Conservation (phyloP, 345 rosid genomes). For the Acer negundo region DNA sequence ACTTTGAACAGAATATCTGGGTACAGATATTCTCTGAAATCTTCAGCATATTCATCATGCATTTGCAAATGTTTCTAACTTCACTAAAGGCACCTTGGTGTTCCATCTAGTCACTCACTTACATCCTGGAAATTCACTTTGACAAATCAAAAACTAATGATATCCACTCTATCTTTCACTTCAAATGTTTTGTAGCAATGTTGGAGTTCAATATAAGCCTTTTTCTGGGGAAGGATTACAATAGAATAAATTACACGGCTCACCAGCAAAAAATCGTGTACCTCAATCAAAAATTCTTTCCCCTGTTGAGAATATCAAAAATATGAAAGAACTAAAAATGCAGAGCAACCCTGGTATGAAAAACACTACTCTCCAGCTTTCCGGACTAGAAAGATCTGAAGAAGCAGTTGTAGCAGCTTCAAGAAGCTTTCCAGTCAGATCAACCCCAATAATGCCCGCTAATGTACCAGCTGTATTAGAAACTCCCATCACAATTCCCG, state of each 20-base stretch:
- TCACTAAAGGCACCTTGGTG: neutral
- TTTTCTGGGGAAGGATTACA: neutral
- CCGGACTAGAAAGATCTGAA: conserved; percentile 87
- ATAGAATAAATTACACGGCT: neutral
- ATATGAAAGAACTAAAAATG: conserved; percentile 72
- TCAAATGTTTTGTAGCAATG: conserved; percentile 9
- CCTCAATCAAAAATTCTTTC: conserved; percentile 93
- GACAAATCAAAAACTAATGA: conserved; percentile 10
- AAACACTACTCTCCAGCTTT: conserved; percentile 89
- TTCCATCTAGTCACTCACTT: neutral
- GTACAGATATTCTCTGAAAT: neutral
- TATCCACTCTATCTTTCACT: conserved; percentile 8
- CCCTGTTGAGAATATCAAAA: conserved; percentile 81
- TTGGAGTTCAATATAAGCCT: conserved; percentile 10
- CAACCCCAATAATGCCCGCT: conserved; percentile 93
- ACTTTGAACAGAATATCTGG: neutral
- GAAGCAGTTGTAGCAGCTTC: conserved; percentile 77
- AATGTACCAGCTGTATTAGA: conserved; percentile 97
- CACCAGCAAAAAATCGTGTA: neutral
- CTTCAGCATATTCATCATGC: neutral
- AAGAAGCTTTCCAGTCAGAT: conserved; percentile 81
- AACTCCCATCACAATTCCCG: conserved; percentile 96
- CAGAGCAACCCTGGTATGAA: conserved; percentile 86
- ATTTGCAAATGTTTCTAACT: neutral
- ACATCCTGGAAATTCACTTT: neutral